These are phyloP conservation scores for Ophiostoma pallidulum DNA, from an alignment of 2,329 filamentous ascomycete genomes.

Conservation along the genomic window DNA sequence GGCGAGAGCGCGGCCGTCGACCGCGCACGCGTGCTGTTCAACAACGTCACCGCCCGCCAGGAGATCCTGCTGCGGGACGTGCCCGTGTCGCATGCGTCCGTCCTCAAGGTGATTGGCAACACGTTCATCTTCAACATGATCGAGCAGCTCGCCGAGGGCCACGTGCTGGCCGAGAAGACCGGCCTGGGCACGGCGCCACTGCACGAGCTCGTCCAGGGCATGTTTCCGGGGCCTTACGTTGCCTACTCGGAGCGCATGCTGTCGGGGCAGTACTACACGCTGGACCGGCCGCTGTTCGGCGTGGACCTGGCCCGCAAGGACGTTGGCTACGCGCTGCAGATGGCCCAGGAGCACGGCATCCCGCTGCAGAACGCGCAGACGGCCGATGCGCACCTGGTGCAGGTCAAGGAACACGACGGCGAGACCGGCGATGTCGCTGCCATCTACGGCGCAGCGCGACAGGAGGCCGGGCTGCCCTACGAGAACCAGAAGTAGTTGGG, in stretches of 20 bases:
- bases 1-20: conserved; percentile 52
- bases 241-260: conserved; percentile 69
- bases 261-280: conserved; percentile 64
- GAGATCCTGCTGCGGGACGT: conserved; percentile 63
- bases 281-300: conserved; percentile 70
- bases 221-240: conserved; percentile 68
- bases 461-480: conserved; percentile 65
- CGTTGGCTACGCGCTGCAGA: conserved; percentile 57
- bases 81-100: conserved; percentile 57
- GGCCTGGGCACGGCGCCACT: conserved; percentile 63
- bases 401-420: conserved; percentile 58
- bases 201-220: conserved; percentile 58
- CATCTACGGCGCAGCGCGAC: conserved; percentile 71
- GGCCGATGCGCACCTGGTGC: conserved; percentile 57
- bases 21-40: conserved; percentile 59
- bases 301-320: conserved; percentile 81
- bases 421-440: conserved; percentile 68
- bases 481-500: conserved; percentile 43
- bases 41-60: conserved; percentile 59
- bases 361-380: conserved; percentile 56
- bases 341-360: conserved; percentile 55
- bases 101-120: conserved; percentile 78
- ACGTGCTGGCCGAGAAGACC: conserved; percentile 70
- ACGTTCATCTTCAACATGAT: conserved; percentile 79
- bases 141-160: conserved; percentile 67